A percentile compares a stretch with the other conserved stretches of the same genome.
Evolutionary conservation across 202 grass and related monocot genomes (phyloP).

Genomic region (Setaria italica): DNA sequence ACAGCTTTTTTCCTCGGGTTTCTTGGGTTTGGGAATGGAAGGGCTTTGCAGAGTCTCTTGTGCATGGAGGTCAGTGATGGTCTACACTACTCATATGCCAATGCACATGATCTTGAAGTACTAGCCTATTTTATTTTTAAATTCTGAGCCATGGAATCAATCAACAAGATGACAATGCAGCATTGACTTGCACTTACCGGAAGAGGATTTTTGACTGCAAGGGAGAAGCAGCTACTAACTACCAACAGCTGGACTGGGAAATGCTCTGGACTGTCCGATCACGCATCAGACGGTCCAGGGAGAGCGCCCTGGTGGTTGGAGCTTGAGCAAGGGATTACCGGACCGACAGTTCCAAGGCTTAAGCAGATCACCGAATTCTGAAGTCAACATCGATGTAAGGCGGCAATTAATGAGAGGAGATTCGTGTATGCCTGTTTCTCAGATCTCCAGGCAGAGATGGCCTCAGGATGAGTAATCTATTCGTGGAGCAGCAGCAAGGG

Average conservation of each 20-base stretch:
- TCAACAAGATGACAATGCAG: constrained; percentile 7
- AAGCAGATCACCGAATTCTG: constrained; percentile 27
- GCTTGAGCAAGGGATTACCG: background rate
- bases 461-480: constrained; percentile 52
- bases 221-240: background rate
- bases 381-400: constrained; percentile 51
- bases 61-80: constrained; percentile 32
- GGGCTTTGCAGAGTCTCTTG: constrained; percentile 38
- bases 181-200: constrained; percentile 46
- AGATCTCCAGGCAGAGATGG: constrained; percentile 50
- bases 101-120: constrained; percentile 37
- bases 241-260: background rate
- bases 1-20: background rate
- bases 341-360: background rate
- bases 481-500: constrained; percentile 30
- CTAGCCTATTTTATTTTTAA: constrained; percentile 4
- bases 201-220: constrained; percentile 11
- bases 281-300: background rate
- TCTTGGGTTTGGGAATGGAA: constrained; percentile 23
- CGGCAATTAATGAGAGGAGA: constrained; percentile 55
- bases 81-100: constrained; percentile 34
- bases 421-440: constrained; percentile 40
- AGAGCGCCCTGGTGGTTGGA: background rate
- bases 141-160: constrained; percentile 22
- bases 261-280: constrained; percentile 12